Conservation (phyloP, 2,329 filamentous ascomycete species). For the Clonostachys rosea region DNA sequence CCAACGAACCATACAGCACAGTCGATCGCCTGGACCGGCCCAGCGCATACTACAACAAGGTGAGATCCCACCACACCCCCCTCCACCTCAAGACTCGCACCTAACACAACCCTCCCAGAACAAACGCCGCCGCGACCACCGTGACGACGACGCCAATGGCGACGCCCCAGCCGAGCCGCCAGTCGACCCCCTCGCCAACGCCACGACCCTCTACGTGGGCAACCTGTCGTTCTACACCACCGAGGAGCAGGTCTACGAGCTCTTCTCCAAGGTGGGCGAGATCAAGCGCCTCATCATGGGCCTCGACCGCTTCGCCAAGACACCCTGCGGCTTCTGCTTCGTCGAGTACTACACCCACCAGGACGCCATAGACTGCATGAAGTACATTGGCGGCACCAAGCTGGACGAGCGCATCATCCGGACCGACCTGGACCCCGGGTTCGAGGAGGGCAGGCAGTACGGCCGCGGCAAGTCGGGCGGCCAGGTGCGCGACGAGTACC, state of each 20-base stretch:
- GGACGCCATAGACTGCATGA: constrained; percentile 96
- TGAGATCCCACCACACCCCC: constrained; percentile 46
- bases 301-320: constrained; percentile 94
- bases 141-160: constrained; percentile 40
- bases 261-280: constrained; percentile 94
- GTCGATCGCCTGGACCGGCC: constrained; percentile 91
- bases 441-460: constrained; percentile 93
- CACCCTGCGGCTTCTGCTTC: constrained; percentile 98
- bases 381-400: constrained; percentile 97
- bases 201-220: constrained; percentile 94
- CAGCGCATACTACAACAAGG: constrained; percentile 85
- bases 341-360: constrained; percentile 99
- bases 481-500: constrained; percentile 95
- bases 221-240: constrained; percentile 99
- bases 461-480: constrained; percentile 93
- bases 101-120: constrained; percentile 40
- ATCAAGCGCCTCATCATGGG: constrained; percentile 99
- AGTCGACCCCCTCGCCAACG: constrained; percentile 72
- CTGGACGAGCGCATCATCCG: constrained; percentile 95
- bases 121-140: constrained; percentile 65
- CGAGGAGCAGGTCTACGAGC: constrained; percentile 96
- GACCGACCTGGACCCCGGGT: constrained; percentile 92
- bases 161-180: constrained; percentile 40
- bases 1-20: constrained; percentile 52
- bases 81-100: not conserved